Percentiles rank a stretch among this genome's conserved stretches.
These are phyloP conservation scores for Globisporangium solare DNA, from an alignment of 352 stramenopile species.

Conservation along the genomic window DNA sequence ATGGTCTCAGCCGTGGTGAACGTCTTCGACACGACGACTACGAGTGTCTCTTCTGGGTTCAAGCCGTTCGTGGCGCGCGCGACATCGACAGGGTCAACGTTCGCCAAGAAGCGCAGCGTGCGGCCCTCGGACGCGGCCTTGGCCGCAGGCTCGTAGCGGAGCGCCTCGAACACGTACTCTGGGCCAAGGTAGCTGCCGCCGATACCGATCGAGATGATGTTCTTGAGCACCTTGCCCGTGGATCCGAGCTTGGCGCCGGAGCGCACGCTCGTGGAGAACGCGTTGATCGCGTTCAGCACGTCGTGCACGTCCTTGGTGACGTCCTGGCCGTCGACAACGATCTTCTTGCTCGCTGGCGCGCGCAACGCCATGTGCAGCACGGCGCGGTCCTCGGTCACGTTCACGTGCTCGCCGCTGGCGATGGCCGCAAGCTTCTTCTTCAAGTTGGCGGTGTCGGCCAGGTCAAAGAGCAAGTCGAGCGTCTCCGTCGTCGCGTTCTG, in stretches of 20 bases:
- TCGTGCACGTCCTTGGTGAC: slow-evolving; percentile 95
- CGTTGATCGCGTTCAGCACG: slow-evolving; percentile 93
- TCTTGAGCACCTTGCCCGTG: slow-evolving; percentile 94
- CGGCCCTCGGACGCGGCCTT: slow-evolving; percentile 82
- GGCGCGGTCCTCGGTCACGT: slow-evolving; percentile 94
- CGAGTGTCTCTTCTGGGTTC: slow-evolving; percentile 94
- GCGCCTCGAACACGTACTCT: slow-evolving; percentile 96
- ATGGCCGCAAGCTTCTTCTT: slow-evolving; percentile 89
- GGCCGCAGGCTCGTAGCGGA: slow-evolving; percentile 81
- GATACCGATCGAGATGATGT: slow-evolving; percentile 96
- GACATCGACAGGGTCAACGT: slow-evolving; percentile 98
- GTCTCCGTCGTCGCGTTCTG: slow-evolving; percentile 90
- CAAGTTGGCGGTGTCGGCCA: slow-evolving; percentile 87
- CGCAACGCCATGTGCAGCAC: slow-evolving; percentile 97
- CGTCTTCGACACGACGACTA: slow-evolving; percentile 98
- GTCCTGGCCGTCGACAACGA: slow-evolving; percentile 94
- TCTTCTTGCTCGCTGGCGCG: slow-evolving; percentile 68
- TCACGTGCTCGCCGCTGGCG: slow-evolving; percentile 91
- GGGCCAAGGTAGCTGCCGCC: slow-evolving; percentile 95
- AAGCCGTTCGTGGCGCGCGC: slow-evolving; percentile 86
- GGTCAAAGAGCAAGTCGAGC: slow-evolving; percentile 89
- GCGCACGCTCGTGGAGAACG: slow-evolving; percentile 90
- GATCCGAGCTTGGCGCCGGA: slow-evolving; percentile 81
- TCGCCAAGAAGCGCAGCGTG: slow-evolving; percentile 95
- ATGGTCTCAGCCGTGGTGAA: slow-evolving; percentile 99